Base-by-base conservation (phyloP, 176 grass and related monocot genomes). In the Triticum dicoccoides region DNA sequence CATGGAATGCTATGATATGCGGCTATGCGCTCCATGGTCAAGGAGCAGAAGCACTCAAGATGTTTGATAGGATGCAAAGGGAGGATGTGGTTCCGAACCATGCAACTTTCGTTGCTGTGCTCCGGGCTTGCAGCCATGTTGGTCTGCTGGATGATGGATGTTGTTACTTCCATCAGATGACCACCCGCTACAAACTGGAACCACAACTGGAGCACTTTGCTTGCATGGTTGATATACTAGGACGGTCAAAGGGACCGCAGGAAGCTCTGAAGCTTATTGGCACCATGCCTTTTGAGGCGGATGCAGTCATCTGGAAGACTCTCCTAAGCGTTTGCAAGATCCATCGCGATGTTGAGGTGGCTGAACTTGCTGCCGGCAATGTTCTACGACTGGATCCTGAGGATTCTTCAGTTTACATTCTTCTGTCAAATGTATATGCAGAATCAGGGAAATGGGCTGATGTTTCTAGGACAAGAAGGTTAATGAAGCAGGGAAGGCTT, bases 1-100 rank as follows among this genome's bases (percentile, higher is more conserved):
- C 93, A 85, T 98, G 95, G 93, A 93, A 98, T 85, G 93, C 95
- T 54, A 93, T 98, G 76, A 91, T 98, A 90, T 93, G 93, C 85
- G 93, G 95, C 52, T 98, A 95, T 65, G 93, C 93, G 1, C 65
- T 89, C 66, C 89, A 98, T 90, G 95, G 95, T 23, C 91, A 84
- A 79, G 91, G 93, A 79, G 61, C 81, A 69, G 83, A 98, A 67
- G 95, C 95, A 65, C 91, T 98, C 47, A 32, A 67, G 80, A 93
- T 98, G 85, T 98, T 95, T 85, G 85, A 92, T 33, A 93, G 80
- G 88, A 98, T 98, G 95, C 89, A 98, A 87, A 69, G 61, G 61
- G 91, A 87, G 66, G 88, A 93, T 90, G 91, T 95, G 64, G 25
- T 82, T 51, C 95, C 95, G 68, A 93, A 93, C 80, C 91, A 95